Evolutionary conservation across 192 early-diverging fungal species (phyloP), one percentile per base, ranked within the genome.

Genomic region (Funneliformis mosseae): DNA sequence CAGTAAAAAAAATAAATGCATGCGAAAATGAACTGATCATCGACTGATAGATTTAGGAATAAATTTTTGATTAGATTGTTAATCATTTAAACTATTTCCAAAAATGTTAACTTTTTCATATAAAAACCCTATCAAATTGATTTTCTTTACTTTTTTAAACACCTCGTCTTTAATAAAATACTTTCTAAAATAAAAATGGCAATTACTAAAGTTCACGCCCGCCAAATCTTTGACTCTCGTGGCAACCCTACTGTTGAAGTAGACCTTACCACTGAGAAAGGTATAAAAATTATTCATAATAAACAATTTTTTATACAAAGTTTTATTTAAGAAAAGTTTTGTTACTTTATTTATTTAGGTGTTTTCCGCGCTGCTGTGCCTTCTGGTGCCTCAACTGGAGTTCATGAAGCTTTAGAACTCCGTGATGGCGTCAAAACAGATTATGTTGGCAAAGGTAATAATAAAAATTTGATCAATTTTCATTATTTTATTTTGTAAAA

Each of bases 241-340:
- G 97, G 97, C 82, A 98, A 98, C 92, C 97, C 97, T 79, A 99
- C 97, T 75, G 93, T 99, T 77, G 96, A 99, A 88, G 98, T 98
- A 59, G 98, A 99, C 77, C 88, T 99, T 87, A 95, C 93, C 77
- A 99, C 98, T 82, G 89, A 89, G 72, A 92, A 96, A 88, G 97
- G 97, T 92, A 88, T 59, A 18, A 33, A 38, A 55, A 71, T 63
- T 63, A 14, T 77, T 70, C 14, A 48, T 77, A 50, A 27, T n/a
- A 28, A 41, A 1, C 21, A 11, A 10, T 27, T 23, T 61, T 38
- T n/a, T n/a, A n/a, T 25, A 66, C 18, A 8, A 43, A 38, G 8
- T 25, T 27, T 70, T 39, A 66, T 69, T 63, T 68, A 23, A 27
- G 42, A 60, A n/a, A 60, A 5, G 59, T 45, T 80, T 10, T 48